Conservation (phyloP, 2,329 filamentous ascomycete genomes). For the Xenoacremonium recifei region DNA sequence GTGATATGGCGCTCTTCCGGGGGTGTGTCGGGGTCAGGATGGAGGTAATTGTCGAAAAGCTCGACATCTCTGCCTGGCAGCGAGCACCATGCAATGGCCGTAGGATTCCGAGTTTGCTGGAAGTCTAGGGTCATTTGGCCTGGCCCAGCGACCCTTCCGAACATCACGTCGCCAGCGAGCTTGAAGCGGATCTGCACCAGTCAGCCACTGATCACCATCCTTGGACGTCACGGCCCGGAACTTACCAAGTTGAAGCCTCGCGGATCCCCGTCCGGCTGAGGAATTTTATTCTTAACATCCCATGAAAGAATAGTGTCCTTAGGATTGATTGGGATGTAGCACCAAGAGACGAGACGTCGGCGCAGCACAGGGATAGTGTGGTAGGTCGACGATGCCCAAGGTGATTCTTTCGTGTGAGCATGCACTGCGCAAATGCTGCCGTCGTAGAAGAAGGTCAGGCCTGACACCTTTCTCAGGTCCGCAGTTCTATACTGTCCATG, state of each 20-base stretch:
- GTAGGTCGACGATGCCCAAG: conserved; percentile 8
- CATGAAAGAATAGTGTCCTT: conserved; percentile 10
- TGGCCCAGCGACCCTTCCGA: too few relatives aligned
- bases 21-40: conserved; percentile 4
- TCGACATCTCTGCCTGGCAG: conserved; percentile 5
- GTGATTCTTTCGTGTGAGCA: conserved; percentile 9
- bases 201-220: not conserved
- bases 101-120: conserved; percentile 1
- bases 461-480: conserved; percentile 3
- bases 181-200: conserved; percentile 12
- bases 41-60: conserved; percentile 4
- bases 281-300: conserved; percentile 1
- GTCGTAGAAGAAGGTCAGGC: conserved; percentile 12
- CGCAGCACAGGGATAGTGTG: conserved; percentile 6
- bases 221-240: not conserved
- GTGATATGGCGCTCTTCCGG: too few relatives aligned
- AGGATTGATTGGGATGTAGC: conserved; percentile 13
- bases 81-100: conserved; percentile 5
- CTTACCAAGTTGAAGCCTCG: conserved; percentile 5
- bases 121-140: too few relatives aligned
- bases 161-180: conserved; percentile 9
- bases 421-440: conserved; percentile 10
- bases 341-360: conserved; percentile 9
- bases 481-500: conserved; percentile 11
- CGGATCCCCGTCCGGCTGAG: conserved; percentile 5